Evolutionary conservation across 306 rosid genomes (phyloP), one percentile per base, ranked within the genome.

Genomic region (Ormosia semicastrata): DNA sequence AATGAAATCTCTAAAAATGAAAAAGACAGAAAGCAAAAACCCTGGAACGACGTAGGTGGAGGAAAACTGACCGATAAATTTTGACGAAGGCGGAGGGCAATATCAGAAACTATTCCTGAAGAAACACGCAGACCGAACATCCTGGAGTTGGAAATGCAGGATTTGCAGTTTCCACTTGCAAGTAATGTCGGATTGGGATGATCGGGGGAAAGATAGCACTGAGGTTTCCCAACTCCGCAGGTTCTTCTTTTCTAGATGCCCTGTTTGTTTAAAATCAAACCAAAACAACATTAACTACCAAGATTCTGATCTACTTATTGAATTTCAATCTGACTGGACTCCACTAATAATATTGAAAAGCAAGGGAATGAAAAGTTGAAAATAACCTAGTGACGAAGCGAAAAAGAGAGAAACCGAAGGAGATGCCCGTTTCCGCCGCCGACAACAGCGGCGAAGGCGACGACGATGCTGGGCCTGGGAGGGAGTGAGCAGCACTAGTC

Each of bases 31-130:
- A 33, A 50, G n/a, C 63, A 33, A 32, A 52, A 52, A 34, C 34
- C 30, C 47, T 14, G 7, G 24, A 24, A 24, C 24, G 24, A 24
- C 24, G 43, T 2, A 4, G 77, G 43, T 39, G 41, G 58, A 11
- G 43, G 46, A 15, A 43, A 44, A 85, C 85, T 83, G 32, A 90
- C 94, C 7, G 86, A 53, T 41, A 90, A 70, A 52, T 74, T 83
- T 83, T 79, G 88, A 13, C 88, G 87, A 59, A 90, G 83, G 63
- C 79, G 84, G 71, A 39, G 82, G 71, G 84, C 75, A 14, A 79
- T 44, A 13, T 88, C 80, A 4, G 89, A 83, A 65, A 77, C 59
- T 1, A 62, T 8, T 59, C 85, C 24, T 24, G 24, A 24, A 24
- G 24, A 24, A 24, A 0, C 66, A 2, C 68, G 39, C 46, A 79